phyloP scores from a whole-genome alignment of 2,329 filamentous ascomycete genomes.

The Fusarium brevicatenulatum region DNA sequence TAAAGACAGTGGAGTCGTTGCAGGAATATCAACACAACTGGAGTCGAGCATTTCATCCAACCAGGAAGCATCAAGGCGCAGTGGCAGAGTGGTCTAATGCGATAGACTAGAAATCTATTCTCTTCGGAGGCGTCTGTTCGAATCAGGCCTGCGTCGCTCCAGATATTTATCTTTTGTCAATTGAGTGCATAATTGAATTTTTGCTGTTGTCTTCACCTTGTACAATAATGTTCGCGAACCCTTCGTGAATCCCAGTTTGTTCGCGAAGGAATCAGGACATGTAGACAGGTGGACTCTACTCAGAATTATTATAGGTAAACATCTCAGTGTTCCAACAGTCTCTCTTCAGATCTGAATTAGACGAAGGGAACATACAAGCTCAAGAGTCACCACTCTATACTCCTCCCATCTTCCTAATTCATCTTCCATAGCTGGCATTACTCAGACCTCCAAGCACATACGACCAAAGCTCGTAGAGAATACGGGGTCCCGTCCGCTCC shows the following conservation, averaged over 20 bases:
- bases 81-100: slow-evolving; percentile 15
- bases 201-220: not conserved
- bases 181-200: rapidly evolving
- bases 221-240: no score
- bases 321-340: no score
- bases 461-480: slow-evolving; percentile 20
- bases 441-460: not conserved
- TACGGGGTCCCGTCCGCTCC: slow-evolving; percentile 19
- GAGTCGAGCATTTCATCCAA: rapidly evolving
- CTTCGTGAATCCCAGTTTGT: no score
- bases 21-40: rapidly evolving
- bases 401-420: no score
- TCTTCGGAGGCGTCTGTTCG: slow-evolving; percentile 1
- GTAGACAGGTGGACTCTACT: no score
- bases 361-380: no score
- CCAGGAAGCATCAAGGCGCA: not conserved
- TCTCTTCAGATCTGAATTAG: no score
- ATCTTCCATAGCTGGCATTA: rapidly evolving
- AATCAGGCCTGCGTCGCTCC: not conserved
- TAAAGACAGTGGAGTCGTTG: rapidly evolving
- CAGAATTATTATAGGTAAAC: no score
- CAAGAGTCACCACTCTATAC: no score
- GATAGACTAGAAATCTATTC: slow-evolving; percentile 17
- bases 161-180: not conserved
- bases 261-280: no score